Base-by-base conservation (phyloP, 1,284 basidiomycete species). In the Cystobasidiaceae sp. region DNA sequence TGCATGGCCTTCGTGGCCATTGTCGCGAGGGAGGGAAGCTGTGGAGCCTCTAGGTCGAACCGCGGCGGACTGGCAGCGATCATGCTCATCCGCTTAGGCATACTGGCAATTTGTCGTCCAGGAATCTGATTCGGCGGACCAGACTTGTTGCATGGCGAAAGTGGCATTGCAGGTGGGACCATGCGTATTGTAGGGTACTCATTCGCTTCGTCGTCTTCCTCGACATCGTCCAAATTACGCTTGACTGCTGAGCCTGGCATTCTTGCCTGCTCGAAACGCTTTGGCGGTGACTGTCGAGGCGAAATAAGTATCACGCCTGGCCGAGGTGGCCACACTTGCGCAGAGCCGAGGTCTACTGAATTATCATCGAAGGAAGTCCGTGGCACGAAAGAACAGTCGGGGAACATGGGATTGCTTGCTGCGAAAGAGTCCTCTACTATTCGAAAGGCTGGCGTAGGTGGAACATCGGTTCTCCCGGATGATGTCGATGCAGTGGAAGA, bases 231-330 rank as follows among this genome's bases (percentile, higher is more conserved):
- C 2, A 64, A 19, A 19, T 44, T 39, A 11, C 61, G 39, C 44
- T 64, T 64, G 13, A 13, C 25, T 45, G 48, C 4, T 27, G 25
- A 19, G 3, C 2, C 19, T 28, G 19, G 23, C 23, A 37, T 37
- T 34, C 13, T 25, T 19, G 48, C 8, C 28, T 30, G 25, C 15
- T 44, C 13, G 2, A 8, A 19, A 33, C 23, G 17, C 23, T 64
- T 64, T 23, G 23, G 30, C 1, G 61, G 61, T n/a, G 61, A 64
- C 33, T 55, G 51, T 13, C 61, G 51, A 30, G 61, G 61, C 17
- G 61, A 64, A 32, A 64, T 46, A 5, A 64, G 32, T 25, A 64
- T 56, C 3, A 64, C 61, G 30, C 61, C 61, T 17, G 61, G 51
- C 46, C 34, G 61, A 56, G 61, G 61, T n/a, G 61, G 61, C 61